Base-by-base conservation (phyloP, 345 rosid species). In the Eucalyptus brandiana region DNA sequence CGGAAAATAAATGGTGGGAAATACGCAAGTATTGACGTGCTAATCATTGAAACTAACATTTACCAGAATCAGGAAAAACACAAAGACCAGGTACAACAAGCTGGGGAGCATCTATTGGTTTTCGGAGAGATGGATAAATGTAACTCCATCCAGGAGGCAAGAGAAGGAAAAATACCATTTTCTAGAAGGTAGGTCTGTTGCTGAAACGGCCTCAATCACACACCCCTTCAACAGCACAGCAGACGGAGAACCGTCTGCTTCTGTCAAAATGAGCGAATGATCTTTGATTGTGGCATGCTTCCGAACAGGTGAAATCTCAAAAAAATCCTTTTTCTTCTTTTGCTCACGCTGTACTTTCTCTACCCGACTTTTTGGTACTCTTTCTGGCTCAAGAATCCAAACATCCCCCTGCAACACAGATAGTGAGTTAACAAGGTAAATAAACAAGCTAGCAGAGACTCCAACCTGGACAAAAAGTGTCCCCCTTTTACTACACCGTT, bases 311-410 rank as follows among this genome's bases (percentile, higher is more conserved):
- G 83, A 92, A 91, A 96, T 97, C 93, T 97, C 98, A 86, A 94
- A 60, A 47, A 91, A 24, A 2, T 93, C 94, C 90, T 91, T 95
- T 92, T 92, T 97, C 88, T 89, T 93, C 95, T 94, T 97, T 30
- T 91, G 96, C 81, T 96, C 98, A 90, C 89, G 92, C 8, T 93
- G 91, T 88, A 89, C 87, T 85, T 92, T 93, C 6, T 95, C 94
- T 67, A 89, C 50, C 94, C 92, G 87, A 53, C 62, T 88, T 90
- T 94, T 94, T 5, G 96, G 93, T 88, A 92, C 88, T 89, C 94
- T 94, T 58, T 95, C 96, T 86, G 95, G 48, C 89, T 97, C 98
- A 87, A 98, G 87, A 94, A 98, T 89, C 99, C 99, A 98, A 67
- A 98, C 91, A 87, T 91, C 86, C 87, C 99, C 99, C 99, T 97